Conservation (phyloP, 768 basidiomycete genomes). For the Amanita polypyramis region DNA sequence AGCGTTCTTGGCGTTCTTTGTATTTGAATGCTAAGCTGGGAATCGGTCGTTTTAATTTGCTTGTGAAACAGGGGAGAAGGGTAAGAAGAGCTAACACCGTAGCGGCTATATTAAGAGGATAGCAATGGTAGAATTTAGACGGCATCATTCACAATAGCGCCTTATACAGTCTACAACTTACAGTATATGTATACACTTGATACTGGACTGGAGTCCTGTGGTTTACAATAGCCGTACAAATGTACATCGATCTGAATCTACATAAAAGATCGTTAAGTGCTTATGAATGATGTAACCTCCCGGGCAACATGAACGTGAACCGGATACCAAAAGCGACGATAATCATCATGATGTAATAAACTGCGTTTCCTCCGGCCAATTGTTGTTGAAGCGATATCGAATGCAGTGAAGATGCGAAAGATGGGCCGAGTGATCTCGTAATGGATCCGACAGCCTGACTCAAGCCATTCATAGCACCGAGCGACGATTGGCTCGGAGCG, state of each 20-base stretch:
- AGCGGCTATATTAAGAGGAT: too few species aligned
- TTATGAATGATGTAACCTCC: background rate
- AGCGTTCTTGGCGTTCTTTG: too few species aligned
- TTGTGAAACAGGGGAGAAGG: too few species aligned
- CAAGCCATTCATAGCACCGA: conserved; percentile 4
- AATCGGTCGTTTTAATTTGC: too few species aligned
- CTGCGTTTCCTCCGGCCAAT: conserved; percentile 4
- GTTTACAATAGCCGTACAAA: background rate
- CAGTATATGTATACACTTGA: too few species aligned
- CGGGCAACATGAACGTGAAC: background rate
- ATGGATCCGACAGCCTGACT: background rate
- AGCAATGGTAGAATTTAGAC: too few species aligned
- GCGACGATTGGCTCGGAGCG: background rate
- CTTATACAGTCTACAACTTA: too few species aligned
- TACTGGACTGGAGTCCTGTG: background rate
- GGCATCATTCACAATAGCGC: too few species aligned
- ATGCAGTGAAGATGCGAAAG: conserved; percentile 2
- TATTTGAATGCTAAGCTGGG: too few species aligned
- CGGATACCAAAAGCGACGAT: background rate
- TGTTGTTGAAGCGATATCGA: conserved; percentile 1
- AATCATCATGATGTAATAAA: conserved; percentile 2
- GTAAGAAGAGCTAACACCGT: too few species aligned
- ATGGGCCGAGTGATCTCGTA: conserved; percentile 1
- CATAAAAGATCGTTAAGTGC: background rate
- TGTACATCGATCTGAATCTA: background rate